A percentile compares a stretch with the other conserved stretches of the same genome.
Conservation (phyloP, 257 asterid genomes). For the Solanum habrochaites region DNA sequence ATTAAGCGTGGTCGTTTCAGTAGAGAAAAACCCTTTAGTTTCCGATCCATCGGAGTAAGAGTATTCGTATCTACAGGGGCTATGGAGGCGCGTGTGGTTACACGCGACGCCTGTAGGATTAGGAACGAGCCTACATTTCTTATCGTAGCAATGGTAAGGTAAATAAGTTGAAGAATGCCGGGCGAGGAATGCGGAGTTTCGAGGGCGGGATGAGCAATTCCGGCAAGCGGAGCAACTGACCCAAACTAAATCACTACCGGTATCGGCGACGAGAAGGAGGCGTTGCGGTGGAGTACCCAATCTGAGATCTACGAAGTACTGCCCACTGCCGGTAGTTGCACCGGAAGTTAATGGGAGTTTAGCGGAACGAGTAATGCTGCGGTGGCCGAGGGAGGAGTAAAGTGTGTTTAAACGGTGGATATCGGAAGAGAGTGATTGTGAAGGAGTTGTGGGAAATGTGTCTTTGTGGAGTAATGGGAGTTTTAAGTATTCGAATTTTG, state of each 20-base stretch:
- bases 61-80: slow-evolving; percentile 64
- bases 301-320: slow-evolving; percentile 63
- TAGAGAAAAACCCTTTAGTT: slow-evolving; percentile 59
- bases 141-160: slow-evolving; percentile 54
- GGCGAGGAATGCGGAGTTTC: slow-evolving; percentile 43
- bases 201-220: slow-evolving; percentile 29
- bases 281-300: slow-evolving; percentile 77
- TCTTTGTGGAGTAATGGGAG: slow-evolving; percentile 49
- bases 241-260: slow-evolving; percentile 94
- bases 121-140: slow-evolving; percentile 47
- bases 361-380: neutral
- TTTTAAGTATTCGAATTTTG: slow-evolving; percentile 26
- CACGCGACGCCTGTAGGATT: slow-evolving; percentile 32
- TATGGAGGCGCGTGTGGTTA: slow-evolving; percentile 63
- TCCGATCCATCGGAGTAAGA: slow-evolving; percentile 66
- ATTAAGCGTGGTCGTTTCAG: slow-evolving; percentile 57
- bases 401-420: slow-evolving; percentile 42
- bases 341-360: slow-evolving; percentile 61
- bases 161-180: slow-evolving; percentile 60
- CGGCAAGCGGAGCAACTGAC: slow-evolving; percentile 74
- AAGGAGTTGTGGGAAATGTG: slow-evolving; percentile 40
- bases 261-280: slow-evolving; percentile 57
- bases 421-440: slow-evolving; percentile 49
- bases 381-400: slow-evolving; percentile 8
- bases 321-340: slow-evolving; percentile 72